Percentiles rank a stretch among this genome's conserved stretches.
Evolutionary conservation across 2,329 filamentous ascomycete species (phyloP).

Genomic region (Cladosporium sp.): DNA sequence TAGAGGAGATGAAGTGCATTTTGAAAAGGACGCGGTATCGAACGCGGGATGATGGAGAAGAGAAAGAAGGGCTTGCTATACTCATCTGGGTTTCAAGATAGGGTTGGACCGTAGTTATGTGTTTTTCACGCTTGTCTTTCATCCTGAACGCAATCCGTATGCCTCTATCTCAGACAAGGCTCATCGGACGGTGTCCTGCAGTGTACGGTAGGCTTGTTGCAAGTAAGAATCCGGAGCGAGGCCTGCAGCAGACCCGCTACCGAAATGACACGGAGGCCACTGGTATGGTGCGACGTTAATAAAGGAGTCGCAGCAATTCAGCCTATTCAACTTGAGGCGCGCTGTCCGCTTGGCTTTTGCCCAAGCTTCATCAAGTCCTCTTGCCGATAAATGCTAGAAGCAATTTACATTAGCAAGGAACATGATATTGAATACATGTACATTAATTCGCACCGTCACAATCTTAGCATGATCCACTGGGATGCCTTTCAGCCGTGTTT

Average conservation of each 20-base stretch:
- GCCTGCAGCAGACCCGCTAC: conserved; percentile 6
- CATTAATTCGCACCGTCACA: too few relatives aligned
- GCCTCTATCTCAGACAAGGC: conserved; percentile 5
- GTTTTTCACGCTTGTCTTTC: too few relatives aligned
- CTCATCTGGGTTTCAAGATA: background rate
- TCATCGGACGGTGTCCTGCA: background rate
- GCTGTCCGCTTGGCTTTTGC: conserved; percentile 3
- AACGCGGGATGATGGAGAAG: conserved; percentile 3
- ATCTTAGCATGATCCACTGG: too few relatives aligned
- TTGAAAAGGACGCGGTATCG: conserved; percentile 6
- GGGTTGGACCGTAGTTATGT: conserved; percentile 5
- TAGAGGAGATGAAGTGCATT: conserved; percentile 11
- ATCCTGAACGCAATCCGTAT: background rate
- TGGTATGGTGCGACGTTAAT: conserved; percentile 6
- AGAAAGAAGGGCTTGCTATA: background rate
- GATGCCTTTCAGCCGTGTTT: too few relatives aligned
- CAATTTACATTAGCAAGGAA: too few relatives aligned
- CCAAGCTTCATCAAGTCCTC: conserved; percentile 7
- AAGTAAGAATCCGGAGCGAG: conserved; percentile 10
- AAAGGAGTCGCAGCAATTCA: background rate
- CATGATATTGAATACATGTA: too few relatives aligned
- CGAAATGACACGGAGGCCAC: conserved; percentile 11
- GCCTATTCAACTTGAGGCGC: conserved; percentile 8
- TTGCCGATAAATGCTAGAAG: background rate
- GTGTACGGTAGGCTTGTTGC: conserved; percentile 4